phyloP scores from a whole-genome alignment of 2,329 filamentous ascomycete genomes.

The Colletotrichum cordylinicola region DNA sequence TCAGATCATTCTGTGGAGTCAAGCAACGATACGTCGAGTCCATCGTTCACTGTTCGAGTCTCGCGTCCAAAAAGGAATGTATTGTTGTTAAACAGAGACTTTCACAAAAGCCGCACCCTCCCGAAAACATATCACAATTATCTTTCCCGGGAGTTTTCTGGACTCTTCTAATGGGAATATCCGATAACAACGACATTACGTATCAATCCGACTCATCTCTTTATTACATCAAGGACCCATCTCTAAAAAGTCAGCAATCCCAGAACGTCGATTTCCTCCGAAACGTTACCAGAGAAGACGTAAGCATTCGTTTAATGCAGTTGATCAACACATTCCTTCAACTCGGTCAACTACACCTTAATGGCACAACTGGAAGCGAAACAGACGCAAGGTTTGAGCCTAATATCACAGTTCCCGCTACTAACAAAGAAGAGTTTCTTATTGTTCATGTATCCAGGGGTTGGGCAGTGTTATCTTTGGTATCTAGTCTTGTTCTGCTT shows the following conservation, averaged over 20 bases:
- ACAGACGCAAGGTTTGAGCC: accelerated
- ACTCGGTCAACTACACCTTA: accelerated
- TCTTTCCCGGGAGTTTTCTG: background rate
- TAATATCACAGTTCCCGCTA: background rate
- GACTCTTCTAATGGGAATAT: background rate
- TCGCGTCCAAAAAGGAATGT: background rate
- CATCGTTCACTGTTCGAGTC: background rate
- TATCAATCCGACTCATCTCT: background rate
- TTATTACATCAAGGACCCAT: background rate
- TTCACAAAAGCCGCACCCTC: background rate
- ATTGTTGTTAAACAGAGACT: background rate
- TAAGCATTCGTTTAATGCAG: background rate
- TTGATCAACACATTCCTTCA: accelerated
- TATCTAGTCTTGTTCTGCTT: background rate
- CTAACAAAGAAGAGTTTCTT: background rate
- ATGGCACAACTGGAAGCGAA: accelerated
- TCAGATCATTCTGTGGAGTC: background rate
- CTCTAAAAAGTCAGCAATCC: background rate
- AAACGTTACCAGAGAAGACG: background rate
- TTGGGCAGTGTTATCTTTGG: background rate
- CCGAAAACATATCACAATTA: background rate
- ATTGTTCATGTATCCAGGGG: background rate
- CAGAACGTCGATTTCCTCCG: background rate
- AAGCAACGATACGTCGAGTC: background rate
- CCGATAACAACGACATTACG: background rate